A percentile compares a stretch with the other conserved stretches of the same genome.
Evolutionary conservation across 2,329 filamentous ascomycete genomes (phyloP).

Genomic region (Pseudogymnoascus pannorum): DNA sequence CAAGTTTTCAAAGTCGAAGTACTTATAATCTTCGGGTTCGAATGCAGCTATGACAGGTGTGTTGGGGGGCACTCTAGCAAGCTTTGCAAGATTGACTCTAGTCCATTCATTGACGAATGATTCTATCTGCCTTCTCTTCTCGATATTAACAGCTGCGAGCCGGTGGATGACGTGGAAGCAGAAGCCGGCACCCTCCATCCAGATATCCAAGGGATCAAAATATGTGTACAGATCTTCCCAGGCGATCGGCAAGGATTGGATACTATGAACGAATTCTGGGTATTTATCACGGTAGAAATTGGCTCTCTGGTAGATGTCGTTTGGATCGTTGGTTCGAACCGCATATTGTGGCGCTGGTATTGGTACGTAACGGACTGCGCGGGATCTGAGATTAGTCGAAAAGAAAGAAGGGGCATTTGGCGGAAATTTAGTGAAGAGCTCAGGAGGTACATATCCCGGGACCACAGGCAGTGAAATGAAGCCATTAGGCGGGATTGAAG

Average conservation of each 20-base stretch:
- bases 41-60: not conserved
- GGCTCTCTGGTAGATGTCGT: slow-evolving; percentile 14
- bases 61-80: not conserved
- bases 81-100: not conserved
- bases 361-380: slow-evolving; percentile 12
- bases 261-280: slow-evolving; percentile 12
- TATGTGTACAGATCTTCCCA: slow-evolving; percentile 26
- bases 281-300: slow-evolving; percentile 14
- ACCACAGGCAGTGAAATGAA: not conserved
- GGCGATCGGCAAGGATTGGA: slow-evolving; percentile 12
- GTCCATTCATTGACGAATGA: slow-evolving; percentile 1
- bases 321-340: slow-evolving; percentile 13
- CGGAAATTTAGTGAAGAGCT: slow-evolving; percentile 14
- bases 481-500: not conserved
- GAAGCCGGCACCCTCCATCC: slow-evolving; percentile 23
- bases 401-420: slow-evolving; percentile 16
- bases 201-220: slow-evolving; percentile 29
- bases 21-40: not conserved
- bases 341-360: slow-evolving; percentile 9
- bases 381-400: slow-evolving; percentile 17
- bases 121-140: not conserved
- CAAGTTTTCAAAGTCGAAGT: slow-evolving; percentile 2
- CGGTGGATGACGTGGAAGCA: slow-evolving; percentile 24
- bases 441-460: slow-evolving; percentile 5
- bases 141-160: slow-evolving; percentile 15